Conservation (phyloP, 2,329 filamentous ascomycete genomes). For the Verticillium klebahnii region DNA sequence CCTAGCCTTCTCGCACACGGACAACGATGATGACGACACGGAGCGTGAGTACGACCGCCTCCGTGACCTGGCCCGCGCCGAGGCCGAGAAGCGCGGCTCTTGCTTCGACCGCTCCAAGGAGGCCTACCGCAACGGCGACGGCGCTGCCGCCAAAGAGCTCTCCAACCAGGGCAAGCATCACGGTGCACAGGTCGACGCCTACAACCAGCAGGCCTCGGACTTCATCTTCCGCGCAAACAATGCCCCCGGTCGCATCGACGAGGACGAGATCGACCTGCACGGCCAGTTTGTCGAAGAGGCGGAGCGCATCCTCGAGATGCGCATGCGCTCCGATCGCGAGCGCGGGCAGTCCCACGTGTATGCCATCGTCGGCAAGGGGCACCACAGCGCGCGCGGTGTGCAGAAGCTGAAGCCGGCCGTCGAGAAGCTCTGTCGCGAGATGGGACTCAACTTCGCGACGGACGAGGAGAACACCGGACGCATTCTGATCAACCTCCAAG, state of each 20-base stretch:
- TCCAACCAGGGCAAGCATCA: conserved; percentile 83
- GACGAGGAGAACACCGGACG: conserved; percentile 80
- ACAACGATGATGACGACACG: conserved; percentile 56
- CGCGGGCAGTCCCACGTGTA: conserved; percentile 79
- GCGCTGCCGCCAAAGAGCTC: conserved; percentile 75
- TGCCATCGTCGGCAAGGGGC: conserved; percentile 94
- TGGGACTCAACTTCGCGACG: conserved; percentile 77
- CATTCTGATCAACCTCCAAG: conserved; percentile 82
- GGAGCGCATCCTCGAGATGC: conserved; percentile 79
- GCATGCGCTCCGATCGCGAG: conserved; percentile 72
- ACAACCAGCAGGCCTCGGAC: conserved; percentile 87
- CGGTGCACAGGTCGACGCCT: conserved; percentile 77
- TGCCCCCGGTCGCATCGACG: conserved; percentile 64
- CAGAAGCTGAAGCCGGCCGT: conserved; percentile 96
- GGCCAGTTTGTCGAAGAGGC: conserved; percentile 94
- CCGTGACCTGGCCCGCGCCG: conserved; percentile 74
- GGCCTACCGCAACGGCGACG: conserved; percentile 81
- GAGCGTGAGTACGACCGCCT: conserved; percentile 92
- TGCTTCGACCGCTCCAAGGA: conserved; percentile 73
- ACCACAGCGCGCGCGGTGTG: conserved; percentile 75
- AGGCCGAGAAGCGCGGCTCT: conserved; percentile 70
- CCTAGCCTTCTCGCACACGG: conserved; percentile 70
- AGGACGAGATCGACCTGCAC: conserved; percentile 89
- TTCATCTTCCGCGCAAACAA: conserved; percentile 98
- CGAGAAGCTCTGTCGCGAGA: conserved; percentile 77